Evolutionary conservation across 305 asterid genomes (phyloP).

Genomic region (Solanum hybrid): DNA sequence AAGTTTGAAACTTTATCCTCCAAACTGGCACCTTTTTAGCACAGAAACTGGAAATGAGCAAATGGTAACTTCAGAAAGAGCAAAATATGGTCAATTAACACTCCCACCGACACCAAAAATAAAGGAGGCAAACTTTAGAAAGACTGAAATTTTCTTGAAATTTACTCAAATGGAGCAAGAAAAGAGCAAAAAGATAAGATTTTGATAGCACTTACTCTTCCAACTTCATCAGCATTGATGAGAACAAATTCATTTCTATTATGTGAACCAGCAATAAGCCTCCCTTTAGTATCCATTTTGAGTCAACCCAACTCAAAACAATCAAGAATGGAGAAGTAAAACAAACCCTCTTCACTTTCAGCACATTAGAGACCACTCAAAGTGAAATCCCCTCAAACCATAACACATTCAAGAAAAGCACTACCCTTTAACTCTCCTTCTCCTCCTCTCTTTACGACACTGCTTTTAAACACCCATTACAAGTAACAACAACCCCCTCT

Average conservation of each 20-base stretch:
- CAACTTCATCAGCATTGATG: conserved; percentile 97
- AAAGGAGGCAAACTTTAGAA: not conserved
- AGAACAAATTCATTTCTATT: conserved; percentile 88
- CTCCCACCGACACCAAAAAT: conserved; percentile 2
- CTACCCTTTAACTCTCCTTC: not conserved
- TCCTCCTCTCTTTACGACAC: conserved; percentile 12
- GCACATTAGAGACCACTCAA: conserved; percentile 12
- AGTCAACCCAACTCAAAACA: conserved; percentile 5
- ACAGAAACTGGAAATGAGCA: conserved; percentile 12
- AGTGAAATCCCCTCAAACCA: conserved; percentile 14
- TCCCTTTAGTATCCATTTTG: conserved; percentile 77
- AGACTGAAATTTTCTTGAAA: not conserved
- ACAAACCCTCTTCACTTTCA: not conserved
- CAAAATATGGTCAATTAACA: conserved; percentile 4
- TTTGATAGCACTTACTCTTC: conserved; percentile 44
- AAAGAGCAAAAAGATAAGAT: not conserved
- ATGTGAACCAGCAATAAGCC: conserved; percentile 94
- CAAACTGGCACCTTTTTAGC: conserved; percentile 8
- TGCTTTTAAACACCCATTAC: conserved; percentile 18
- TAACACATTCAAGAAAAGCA: conserved; percentile 16
- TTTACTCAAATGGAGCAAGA: not conserved
- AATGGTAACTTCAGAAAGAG: conserved; percentile 14
- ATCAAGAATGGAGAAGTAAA: conserved; percentile 8
- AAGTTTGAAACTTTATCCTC: not conserved
- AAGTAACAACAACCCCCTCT: conserved; percentile 38